Evolutionary conservation across 768 basidiomycete genomes (phyloP).

Genomic region (Boletus rex-veris): DNA sequence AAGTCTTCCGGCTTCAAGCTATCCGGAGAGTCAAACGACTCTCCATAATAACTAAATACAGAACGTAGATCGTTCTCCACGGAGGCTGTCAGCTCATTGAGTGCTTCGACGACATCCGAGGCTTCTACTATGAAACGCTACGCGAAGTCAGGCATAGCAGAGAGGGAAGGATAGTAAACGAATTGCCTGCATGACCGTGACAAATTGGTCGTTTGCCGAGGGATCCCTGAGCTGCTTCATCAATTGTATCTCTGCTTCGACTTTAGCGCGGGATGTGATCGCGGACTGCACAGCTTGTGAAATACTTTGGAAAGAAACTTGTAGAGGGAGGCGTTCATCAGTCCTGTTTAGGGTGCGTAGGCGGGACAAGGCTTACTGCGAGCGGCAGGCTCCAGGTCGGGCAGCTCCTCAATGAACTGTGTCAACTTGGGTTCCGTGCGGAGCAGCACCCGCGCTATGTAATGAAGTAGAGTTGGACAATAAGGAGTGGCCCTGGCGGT

Average conservation of each 20-base stretch:
- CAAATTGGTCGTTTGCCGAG: conserved; percentile 56
- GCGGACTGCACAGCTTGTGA: conserved; percentile 57
- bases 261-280: conserved; percentile 51
- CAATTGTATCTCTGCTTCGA: conserved; percentile 52
- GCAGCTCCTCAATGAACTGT: conserved; percentile 76
- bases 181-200: conserved; percentile 65
- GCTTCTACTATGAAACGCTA: conserved; percentile 37
- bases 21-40: conserved; percentile 60
- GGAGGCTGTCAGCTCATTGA: conserved; percentile 55
- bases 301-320: conserved; percentile 74
- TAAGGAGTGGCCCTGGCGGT: conserved; percentile 61
- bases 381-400: conserved; percentile 79
- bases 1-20: conserved; percentile 78
- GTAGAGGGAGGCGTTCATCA: background rate
- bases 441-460: conserved; percentile 72
- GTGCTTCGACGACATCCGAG: conserved; percentile 53
- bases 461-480: conserved; percentile 90
- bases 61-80: conserved; percentile 60
- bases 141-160: background rate
- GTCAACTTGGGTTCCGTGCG: conserved; percentile 62
- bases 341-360: background rate
- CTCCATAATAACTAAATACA: conserved; percentile 73
- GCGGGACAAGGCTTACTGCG: conserved; percentile 47
- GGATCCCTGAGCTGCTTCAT: conserved; percentile 33
- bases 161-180: background rate